These are phyloP conservation scores for Fonsecaea erecta DNA, from an alignment of 2,329 filamentous ascomycete genomes.

Conservation along the genomic window DNA sequence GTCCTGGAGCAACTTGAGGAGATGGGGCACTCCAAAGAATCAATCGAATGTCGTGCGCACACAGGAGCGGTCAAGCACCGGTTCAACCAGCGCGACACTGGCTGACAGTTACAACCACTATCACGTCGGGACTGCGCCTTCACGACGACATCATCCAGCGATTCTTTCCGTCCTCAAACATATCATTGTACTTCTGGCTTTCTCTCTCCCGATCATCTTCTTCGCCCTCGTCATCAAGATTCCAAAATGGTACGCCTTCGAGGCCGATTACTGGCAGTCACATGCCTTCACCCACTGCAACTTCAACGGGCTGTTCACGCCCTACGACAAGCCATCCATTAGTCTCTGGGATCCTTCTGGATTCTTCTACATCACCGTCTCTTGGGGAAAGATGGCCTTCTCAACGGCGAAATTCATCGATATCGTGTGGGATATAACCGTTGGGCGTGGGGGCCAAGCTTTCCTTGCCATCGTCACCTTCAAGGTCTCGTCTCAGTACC, in stretches of 20 bases:
- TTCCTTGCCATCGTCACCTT: constrained; percentile 41
- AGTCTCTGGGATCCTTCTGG: constrained; percentile 29
- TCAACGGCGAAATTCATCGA: constrained; percentile 45
- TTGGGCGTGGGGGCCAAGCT: constrained; percentile 43
- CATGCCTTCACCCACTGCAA: constrained; percentile 29
- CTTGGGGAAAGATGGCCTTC: constrained; percentile 38
- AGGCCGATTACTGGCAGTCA: constrained; percentile 19
- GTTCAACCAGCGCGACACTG: neutral
- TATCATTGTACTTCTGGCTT: constrained; percentile 20
- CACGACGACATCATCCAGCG: neutral
- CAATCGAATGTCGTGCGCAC: neutral
- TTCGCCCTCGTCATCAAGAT: constrained; percentile 20
- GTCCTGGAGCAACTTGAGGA: constrained; percentile 13
- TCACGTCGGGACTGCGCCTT: neutral
- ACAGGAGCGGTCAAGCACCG: neutral
- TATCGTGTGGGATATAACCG: constrained; percentile 43
- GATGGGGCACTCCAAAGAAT: constrained; percentile 15
- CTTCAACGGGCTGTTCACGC: constrained; percentile 28
- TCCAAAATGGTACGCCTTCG: constrained; percentile 20
- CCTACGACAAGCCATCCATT: constrained; percentile 16
- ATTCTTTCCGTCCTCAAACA: constrained; percentile 1
- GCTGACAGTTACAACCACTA: neutral
- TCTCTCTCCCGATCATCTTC: constrained; percentile 24
- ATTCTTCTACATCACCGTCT: constrained; percentile 31
- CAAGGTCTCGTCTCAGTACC: constrained; percentile 43